phyloP scores from a whole-genome alignment of 352 stramenopile genomes.

The Globisporangium heterothallicum region DNA sequence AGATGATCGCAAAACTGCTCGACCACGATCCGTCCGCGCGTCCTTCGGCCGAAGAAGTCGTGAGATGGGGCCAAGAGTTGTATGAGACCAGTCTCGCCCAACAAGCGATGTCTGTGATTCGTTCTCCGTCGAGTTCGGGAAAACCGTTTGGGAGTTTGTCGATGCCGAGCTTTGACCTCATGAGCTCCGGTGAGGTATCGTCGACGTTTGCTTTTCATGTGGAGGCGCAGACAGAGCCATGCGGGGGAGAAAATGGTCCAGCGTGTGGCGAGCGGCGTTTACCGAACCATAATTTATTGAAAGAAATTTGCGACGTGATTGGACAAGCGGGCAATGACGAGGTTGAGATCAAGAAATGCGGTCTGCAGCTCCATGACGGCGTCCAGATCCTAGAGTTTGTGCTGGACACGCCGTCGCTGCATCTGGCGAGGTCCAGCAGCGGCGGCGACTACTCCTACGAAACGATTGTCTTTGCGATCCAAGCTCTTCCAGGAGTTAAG shows the following conservation, averaged over 20 bases:
- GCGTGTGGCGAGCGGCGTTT: conserved; percentile 43
- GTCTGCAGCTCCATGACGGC: conserved; percentile 64
- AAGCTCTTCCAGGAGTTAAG: conserved; percentile 33
- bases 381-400: conserved; percentile 78
- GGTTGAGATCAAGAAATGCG: conserved; percentile 82
- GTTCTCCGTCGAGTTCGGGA: conserved; percentile 32
- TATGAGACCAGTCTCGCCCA: conserved; percentile 61
- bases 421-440: conserved; percentile 17
- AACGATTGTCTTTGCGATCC: conserved; percentile 34
- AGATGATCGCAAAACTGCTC: conserved; percentile 62
- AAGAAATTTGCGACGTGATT: conserved; percentile 80
- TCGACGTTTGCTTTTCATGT: conserved; percentile 64
- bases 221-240: conserved; percentile 44
- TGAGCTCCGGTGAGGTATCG: conserved; percentile 9
- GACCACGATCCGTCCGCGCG: conserved; percentile 43
- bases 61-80: conserved; percentile 73
- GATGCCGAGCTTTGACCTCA: conserved; percentile 20
- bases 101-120: conserved; percentile 45
- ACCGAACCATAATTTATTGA: conserved; percentile 85
- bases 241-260: conserved; percentile 24
- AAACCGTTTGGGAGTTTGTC: conserved; percentile 12
- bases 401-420: conserved; percentile 38
- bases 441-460: conserved; percentile 20
- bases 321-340: conserved; percentile 41
- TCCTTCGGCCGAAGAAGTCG: conserved; percentile 57